phyloP scores from a whole-genome alignment of 2,329 filamentous ascomycete species.

The Pseudogymnoascus sp. region DNA sequence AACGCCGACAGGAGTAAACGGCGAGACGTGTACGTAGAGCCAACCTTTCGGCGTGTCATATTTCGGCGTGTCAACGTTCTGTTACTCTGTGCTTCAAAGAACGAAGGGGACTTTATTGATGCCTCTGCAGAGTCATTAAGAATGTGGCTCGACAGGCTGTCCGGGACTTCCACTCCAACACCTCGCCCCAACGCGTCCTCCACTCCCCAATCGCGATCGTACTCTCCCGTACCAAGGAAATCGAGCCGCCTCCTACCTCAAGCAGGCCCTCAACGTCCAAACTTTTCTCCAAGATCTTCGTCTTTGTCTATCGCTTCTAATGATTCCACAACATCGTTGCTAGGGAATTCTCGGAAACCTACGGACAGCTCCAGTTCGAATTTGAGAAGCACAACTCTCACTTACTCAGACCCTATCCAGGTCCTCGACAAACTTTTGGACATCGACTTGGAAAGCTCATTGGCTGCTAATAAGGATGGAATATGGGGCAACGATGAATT shows the following conservation, averaged over 20 bases:
- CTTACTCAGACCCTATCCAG: slow-evolving; percentile 62
- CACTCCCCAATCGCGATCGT: slow-evolving; percentile 57
- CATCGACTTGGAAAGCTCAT: slow-evolving; percentile 17
- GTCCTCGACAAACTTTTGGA: slow-evolving; percentile 46
- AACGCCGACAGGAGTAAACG: neutral
- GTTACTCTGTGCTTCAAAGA: slow-evolving; percentile 6
- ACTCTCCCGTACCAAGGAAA: slow-evolving; percentile 63
- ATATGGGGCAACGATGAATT: slow-evolving; percentile 31
- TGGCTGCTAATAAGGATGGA: slow-evolving; percentile 12
- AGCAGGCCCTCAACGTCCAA: slow-evolving; percentile 59
- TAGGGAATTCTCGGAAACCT: slow-evolving; percentile 53
- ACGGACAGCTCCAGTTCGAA: slow-evolving; percentile 66
- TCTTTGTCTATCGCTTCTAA: slow-evolving; percentile 70
- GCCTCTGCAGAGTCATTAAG: slow-evolving; percentile 12
- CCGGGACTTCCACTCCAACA: slow-evolving; percentile 53
- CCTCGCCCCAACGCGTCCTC: slow-evolving; percentile 44
- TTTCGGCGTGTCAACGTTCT: neutral
- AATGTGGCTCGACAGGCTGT: slow-evolving; percentile 95
- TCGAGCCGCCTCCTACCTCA: slow-evolving; percentile 63
- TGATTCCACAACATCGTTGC: slow-evolving; percentile 69
- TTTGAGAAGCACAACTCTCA: slow-evolving; percentile 44
- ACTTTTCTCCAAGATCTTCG: slow-evolving; percentile 63
- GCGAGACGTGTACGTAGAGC: neutral
- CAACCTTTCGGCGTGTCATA: neutral
- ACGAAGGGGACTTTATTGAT: slow-evolving; percentile 13